Evolutionary conservation across 805 yeast genomes (phyloP).

Genomic region (Sungouiozyma ichnusensis): DNA sequence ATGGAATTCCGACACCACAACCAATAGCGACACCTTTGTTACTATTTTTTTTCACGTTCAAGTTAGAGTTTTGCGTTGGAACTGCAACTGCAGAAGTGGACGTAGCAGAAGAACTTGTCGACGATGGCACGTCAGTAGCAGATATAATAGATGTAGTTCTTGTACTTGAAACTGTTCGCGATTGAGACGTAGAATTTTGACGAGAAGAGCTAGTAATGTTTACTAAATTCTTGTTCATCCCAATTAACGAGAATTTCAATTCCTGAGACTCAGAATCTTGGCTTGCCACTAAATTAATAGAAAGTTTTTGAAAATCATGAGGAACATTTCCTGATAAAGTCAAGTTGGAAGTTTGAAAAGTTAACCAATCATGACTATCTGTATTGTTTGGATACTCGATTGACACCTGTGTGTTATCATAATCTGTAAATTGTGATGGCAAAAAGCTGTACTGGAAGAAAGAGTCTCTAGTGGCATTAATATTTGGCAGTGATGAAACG

Average conservation of each 20-base stretch:
- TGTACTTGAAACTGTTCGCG: constrained; percentile 5
- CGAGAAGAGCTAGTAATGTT: constrained; percentile 5
- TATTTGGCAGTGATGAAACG: constrained; percentile 38
- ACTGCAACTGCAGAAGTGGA: constrained; percentile 12
- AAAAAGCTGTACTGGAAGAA: constrained; percentile 49
- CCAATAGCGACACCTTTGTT: constrained; percentile 71
- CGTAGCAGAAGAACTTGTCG: constrained; percentile 20
- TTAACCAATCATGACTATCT: constrained; percentile 49
- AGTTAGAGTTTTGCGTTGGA: constrained; percentile 8
- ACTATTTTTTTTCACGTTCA: constrained; percentile 17
- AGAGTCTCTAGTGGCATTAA: constrained; percentile 58
- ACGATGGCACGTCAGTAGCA: constrained; percentile 22
- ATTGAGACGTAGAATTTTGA: not conserved
- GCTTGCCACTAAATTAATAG: constrained; percentile 34
- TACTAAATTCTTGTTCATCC: constrained; percentile 28
- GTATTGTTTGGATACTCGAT: constrained; percentile 32
- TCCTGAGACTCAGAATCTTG: constrained; percentile 30
- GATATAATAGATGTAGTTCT: constrained; percentile 19
- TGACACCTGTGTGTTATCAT: constrained; percentile 37
- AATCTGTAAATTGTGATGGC: constrained; percentile 47
- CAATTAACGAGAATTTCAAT: constrained; percentile 42
- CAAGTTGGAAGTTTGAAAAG: constrained; percentile 45
- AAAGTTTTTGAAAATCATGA: constrained; percentile 32
- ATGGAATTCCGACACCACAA: constrained; percentile 79
- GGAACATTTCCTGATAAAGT: constrained; percentile 66